These are phyloP conservation scores for Penicillium sp. DNA, from an alignment of 2,329 filamentous ascomycete genomes.

Conservation along the genomic window DNA sequence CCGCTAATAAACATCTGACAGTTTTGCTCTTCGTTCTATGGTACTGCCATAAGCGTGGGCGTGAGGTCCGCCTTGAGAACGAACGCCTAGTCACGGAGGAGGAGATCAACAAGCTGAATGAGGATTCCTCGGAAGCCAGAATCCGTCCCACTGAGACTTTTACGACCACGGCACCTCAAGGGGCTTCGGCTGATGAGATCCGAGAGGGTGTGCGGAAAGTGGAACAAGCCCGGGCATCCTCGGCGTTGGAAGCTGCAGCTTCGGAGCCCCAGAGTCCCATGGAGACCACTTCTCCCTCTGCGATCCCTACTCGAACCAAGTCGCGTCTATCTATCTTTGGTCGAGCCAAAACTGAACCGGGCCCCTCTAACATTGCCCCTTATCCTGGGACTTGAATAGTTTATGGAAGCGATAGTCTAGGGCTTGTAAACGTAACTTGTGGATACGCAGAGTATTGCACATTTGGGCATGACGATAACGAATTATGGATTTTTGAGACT, in stretches of 20 bases:
- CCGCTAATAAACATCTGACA: constrained; percentile 30
- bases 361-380: constrained; percentile 27
- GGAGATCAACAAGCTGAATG: constrained; percentile 44
- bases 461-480: neutral
- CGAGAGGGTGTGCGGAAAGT: constrained; percentile 42
- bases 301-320: constrained; percentile 30
- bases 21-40: constrained; percentile 92
- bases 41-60: constrained; percentile 96
- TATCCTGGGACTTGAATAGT: constrained; percentile 37
- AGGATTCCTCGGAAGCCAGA: constrained; percentile 30
- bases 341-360: constrained; percentile 24
- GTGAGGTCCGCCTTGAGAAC: constrained; percentile 74
- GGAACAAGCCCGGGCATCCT: constrained; percentile 33
- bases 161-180: constrained; percentile 43
- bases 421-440: neutral
- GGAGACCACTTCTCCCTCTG: constrained; percentile 5
- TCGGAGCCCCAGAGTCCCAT: constrained; percentile 11
- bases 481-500: neutral
- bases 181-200: constrained; percentile 41
- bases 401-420: neutral
- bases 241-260: constrained; percentile 17
- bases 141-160: constrained; percentile 38
- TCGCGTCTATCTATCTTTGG: constrained; percentile 32
- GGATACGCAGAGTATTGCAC: neutral
- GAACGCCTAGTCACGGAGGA: constrained; percentile 51